Conservation (phyloP, 768 basidiomycete genomes). For the Gloeostereum incarnatum region DNA sequence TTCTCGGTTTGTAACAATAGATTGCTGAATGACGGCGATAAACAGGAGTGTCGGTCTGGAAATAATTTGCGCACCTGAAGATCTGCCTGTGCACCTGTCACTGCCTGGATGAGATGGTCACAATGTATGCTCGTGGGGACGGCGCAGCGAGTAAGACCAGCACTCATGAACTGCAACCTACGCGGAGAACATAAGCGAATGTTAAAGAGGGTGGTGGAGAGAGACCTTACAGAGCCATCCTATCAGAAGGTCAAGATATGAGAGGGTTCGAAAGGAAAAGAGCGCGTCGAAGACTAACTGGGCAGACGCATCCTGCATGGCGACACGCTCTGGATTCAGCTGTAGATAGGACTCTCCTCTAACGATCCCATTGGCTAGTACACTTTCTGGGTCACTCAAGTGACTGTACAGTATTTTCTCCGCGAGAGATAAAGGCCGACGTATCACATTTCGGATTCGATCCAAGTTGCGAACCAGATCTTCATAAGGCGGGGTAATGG, state of each 20-base stretch:
- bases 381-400: conserved; percentile 69
- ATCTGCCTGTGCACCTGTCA: conserved; percentile 80
- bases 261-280: conserved; percentile 4
- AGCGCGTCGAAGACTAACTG: conserved; percentile 46
- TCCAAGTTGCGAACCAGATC: conserved; percentile 62
- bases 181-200: conserved; percentile 6
- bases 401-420: conserved; percentile 98
- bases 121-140: conserved; percentile 94
- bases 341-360: conserved; percentile 88
- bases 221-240: conserved; percentile 72
- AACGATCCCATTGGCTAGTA: conserved; percentile 53
- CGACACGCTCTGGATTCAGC: conserved; percentile 86
- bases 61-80: conserved; percentile 45
- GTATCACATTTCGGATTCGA: conserved; percentile 58
- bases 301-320: conserved; percentile 93
- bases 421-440: conserved; percentile 82
- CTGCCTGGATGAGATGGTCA: conserved; percentile 94
- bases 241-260: conserved; percentile 17
- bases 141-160: conserved; percentile 73
- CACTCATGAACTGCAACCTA: conserved; percentile 97
- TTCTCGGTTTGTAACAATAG: conserved; percentile 85
- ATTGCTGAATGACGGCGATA: conserved; percentile 37
- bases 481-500: conserved; percentile 83
- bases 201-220: background rate
- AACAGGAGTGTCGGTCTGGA: background rate